Base-by-base conservation (phyloP, 257 asterid species). In the Paulownia fortunei region DNA sequence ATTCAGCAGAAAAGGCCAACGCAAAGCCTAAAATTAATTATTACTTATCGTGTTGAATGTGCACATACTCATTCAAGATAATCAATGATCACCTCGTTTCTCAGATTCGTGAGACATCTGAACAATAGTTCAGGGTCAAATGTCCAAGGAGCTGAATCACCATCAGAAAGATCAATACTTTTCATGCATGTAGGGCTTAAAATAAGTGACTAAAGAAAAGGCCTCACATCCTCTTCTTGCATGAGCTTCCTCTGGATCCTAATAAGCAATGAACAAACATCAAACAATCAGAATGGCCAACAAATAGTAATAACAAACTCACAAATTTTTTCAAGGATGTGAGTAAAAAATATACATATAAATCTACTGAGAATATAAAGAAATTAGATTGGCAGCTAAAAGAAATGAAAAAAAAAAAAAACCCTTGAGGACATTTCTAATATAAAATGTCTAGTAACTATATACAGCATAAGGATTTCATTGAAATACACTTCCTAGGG, bases 241-340 rank as follows among this genome's bases (percentile, higher is more conserved):
- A 85, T 89, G 96, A 83, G 99, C 99, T 89, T 93, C 97, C 86
- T 83, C 72, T 49, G 98, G 93, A 86, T 93, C 93, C 99, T 95
- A 88, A 58, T 26, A 81, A 76, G 82, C 76, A 76, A 73, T 70
- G 72, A 37, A 79, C 60, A 79, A 69, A 82, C 27, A 72, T 56
- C 64, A 81, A 73, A 54, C 30, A 39, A 54, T 78, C 66, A 65
- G 83, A 82, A 82, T 61, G 26, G 39, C 59, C 72, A 36, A 5
- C 69, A 72, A 1, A 46, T 68, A n/a, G 23, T 67, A 30, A 69
- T 11, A 47, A 76, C 30, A 26, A 36, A 66, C 21, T n/a, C 18
- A 23, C 9, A 39, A 56, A 37, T 11, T 7, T 23, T 32, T 32
- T 71, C 47, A 65, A 69, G 63, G 32, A 47, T 18, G 69, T 62